These are phyloP conservation scores for Calycina herbarum DNA, from an alignment of 2,329 filamentous ascomycete genomes.

Conservation along the genomic window DNA sequence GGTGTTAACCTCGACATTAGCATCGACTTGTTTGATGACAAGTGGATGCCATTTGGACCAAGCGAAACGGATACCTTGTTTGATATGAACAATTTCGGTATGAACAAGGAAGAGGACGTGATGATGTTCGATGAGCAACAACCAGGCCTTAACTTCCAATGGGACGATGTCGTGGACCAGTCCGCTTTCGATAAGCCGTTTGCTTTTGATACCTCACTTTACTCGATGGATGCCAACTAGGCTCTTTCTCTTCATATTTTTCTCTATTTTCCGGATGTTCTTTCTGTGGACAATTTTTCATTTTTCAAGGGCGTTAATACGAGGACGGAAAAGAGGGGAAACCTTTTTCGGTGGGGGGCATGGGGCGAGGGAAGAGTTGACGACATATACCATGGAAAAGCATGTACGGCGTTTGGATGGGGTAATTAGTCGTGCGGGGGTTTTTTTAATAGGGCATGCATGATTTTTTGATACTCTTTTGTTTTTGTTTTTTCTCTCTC, in stretches of 20 bases:
- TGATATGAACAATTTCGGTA: constrained; percentile 43
- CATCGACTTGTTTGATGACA: constrained; percentile 38
- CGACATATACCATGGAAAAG: constrained; percentile 25
- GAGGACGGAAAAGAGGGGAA: constrained; percentile 14
- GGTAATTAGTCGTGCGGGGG: neutral
- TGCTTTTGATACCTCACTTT: constrained; percentile 49
- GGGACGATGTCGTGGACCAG: constrained; percentile 49
- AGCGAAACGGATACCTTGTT: constrained; percentile 46
- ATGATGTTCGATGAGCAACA: constrained; percentile 34
- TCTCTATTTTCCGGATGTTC: constrained; percentile 20
- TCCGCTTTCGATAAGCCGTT: constrained; percentile 55
- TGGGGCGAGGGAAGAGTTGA: constrained; percentile 11
- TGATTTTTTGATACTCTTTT: neutral
- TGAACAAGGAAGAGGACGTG: constrained; percentile 34
- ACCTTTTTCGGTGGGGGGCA: neutral
- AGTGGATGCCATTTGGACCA: constrained; percentile 48
- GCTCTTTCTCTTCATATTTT: constrained; percentile 15
- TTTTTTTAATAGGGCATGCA: constrained; percentile 1
- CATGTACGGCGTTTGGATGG: constrained; percentile 22
- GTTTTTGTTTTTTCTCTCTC: neutral
- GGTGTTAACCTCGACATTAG: constrained; percentile 54
- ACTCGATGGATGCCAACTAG: constrained; percentile 42
- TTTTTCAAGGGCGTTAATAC: constrained; percentile 20
- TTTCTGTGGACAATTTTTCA: constrained; percentile 10
- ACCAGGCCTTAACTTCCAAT: constrained; percentile 37